Conservation (phyloP, 2,329 filamentous ascomycete species). For the Gremmenia infestans region DNA sequence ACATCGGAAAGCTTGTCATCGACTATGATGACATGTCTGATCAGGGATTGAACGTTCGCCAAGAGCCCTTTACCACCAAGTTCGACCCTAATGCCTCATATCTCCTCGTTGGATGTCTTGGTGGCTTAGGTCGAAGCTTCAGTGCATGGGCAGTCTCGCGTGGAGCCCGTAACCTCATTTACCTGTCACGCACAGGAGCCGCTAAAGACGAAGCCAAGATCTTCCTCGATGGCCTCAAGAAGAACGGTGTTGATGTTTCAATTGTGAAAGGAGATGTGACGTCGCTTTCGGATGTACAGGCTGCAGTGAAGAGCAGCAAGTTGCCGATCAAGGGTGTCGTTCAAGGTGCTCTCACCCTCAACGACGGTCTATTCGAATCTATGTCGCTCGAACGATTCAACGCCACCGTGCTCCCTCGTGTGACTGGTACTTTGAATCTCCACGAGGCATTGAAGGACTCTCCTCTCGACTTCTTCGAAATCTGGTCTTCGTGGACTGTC, state of each 20-base stretch:
- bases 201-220: conserved; percentile 24
- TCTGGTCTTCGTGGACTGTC: conserved; percentile 32
- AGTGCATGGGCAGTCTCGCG: conserved; percentile 8
- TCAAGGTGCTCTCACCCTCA: conserved; percentile 28
- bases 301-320: neutral
- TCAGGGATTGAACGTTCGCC: no score
- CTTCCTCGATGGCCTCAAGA: neutral
- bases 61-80: no score
- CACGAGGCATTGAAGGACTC: conserved; percentile 32
- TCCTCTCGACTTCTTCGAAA: conserved; percentile 38
- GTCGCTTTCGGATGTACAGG: conserved; percentile 3
- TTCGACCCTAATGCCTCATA: neutral
- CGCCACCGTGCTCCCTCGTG: conserved; percentile 38
- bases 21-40: no score
- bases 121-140: conserved; percentile 16
- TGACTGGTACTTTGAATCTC: conserved; percentile 49
- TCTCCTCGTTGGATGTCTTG: conserved; percentile 14
- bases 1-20: neutral
- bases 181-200: conserved; percentile 32
- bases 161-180: conserved; percentile 25
- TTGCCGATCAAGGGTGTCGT: conserved; percentile 22
- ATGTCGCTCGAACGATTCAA: neutral
- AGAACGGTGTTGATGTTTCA: conserved; percentile 14
- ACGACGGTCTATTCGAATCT: neutral
- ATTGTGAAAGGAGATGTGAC: conserved; percentile 20